phyloP scores from a whole-genome alignment of 2,329 filamentous ascomycete species.

The Hawksworthiomyces lignivorus region DNA sequence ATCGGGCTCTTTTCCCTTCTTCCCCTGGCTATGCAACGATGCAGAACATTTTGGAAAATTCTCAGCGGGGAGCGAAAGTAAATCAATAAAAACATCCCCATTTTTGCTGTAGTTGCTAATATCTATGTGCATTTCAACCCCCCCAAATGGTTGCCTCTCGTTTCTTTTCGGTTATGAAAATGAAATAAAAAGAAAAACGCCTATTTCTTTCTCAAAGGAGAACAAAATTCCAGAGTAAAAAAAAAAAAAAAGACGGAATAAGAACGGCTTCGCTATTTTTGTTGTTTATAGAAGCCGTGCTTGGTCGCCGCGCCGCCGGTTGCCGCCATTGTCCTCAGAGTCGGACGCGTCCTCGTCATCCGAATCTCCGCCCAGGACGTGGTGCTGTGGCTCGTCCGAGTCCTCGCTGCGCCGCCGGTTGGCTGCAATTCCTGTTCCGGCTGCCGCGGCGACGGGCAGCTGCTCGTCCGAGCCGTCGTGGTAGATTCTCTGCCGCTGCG shows the following conservation, averaged over 20 bases:
- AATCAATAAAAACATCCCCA: no score
- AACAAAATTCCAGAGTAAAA: not conserved
- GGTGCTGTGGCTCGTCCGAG: slow-evolving; percentile 35
- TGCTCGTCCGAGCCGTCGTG: slow-evolving; percentile 20
- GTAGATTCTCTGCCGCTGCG: slow-evolving; percentile 13
- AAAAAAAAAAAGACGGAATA: not conserved
- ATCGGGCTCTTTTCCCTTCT: no score
- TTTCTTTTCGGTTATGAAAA: no score
- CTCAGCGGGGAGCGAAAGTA: no score
- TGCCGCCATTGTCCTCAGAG: slow-evolving; percentile 18
- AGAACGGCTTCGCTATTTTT: not conserved
- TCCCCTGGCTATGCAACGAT: no score
- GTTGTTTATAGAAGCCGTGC: slow-evolving; percentile 5
- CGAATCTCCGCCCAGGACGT: slow-evolving; percentile 43
- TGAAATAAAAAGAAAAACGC: not conserved
- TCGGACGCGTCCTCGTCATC: slow-evolving; percentile 22
- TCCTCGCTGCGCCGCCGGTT: slow-evolving; percentile 20
- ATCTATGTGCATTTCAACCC: no score
- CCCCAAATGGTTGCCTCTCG: no score
- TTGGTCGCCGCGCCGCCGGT: slow-evolving; percentile 4
- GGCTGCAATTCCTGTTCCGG: slow-evolving; percentile 21
- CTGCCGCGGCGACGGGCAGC: slow-evolving; percentile 14
- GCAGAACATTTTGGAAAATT: no score
- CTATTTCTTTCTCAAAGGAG: not conserved
- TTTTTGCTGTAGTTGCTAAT: no score